Conservation (phyloP, 2,329 filamentous ascomycete genomes). For the Botrytis fabae region DNA sequence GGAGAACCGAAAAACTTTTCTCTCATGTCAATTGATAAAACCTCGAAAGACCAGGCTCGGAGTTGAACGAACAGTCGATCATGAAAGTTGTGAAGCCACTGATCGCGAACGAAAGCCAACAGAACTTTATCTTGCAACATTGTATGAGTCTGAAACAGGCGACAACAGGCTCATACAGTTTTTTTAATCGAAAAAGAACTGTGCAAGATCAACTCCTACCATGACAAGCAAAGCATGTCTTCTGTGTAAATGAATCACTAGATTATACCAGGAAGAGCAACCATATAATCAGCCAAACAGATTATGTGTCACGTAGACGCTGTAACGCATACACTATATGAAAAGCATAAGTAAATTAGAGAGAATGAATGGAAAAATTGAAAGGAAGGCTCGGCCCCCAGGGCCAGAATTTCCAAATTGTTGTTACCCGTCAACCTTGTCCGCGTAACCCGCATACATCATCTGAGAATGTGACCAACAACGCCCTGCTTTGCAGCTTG, state of each 20-base stretch:
- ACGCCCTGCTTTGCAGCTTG: slow-evolving; percentile 6
- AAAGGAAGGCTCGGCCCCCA: neutral
- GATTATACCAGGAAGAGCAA: neutral
- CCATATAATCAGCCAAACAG: neutral
- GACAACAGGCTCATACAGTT: neutral
- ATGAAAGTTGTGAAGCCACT: neutral
- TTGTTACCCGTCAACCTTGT: slow-evolving; percentile 9
- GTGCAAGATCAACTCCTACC: neutral
- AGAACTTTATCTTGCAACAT: neutral
- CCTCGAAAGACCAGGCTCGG: neutral
- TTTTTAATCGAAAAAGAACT: neutral
- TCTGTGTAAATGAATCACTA: neutral
- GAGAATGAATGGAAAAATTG: neutral
- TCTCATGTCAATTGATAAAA: neutral
- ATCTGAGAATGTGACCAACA: slow-evolving; percentile 16
- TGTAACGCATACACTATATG: neutral
- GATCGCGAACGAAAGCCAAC: neutral
- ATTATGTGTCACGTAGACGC: neutral
- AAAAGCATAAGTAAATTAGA: neutral
- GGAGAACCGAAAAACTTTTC: too few species aligned
- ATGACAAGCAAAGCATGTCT: neutral
- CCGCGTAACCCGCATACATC: slow-evolving; percentile 1
- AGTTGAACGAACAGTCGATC: neutral
- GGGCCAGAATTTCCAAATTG: neutral
- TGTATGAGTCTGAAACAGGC: neutral